phyloP scores from a whole-genome alignment of 768 basidiomycete genomes.

The Tulasnella sp. region DNA sequence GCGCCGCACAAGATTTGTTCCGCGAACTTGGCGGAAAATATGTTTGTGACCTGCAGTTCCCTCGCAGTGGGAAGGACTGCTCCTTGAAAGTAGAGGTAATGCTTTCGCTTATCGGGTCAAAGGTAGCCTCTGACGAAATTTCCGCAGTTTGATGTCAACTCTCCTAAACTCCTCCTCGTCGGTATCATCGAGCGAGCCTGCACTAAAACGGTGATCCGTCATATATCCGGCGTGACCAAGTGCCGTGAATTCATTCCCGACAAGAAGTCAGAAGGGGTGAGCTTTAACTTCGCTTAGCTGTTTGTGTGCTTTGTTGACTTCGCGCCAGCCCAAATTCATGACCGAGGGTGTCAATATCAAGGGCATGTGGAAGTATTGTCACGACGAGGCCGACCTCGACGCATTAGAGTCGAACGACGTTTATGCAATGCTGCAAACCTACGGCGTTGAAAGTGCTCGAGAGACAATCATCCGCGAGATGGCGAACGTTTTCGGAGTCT shows the following conservation, averaged over 20 bases:
- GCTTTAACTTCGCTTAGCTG: slow-evolving; percentile 22
- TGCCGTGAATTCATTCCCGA: slow-evolving; percentile 57
- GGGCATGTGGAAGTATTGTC: slow-evolving; percentile 75
- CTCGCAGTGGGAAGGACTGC: slow-evolving; percentile 38
- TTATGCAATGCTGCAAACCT: slow-evolving; percentile 78
- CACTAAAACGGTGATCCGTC: slow-evolving; percentile 71
- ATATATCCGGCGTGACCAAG: slow-evolving; percentile 78
- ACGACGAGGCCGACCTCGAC: slow-evolving; percentile 37
- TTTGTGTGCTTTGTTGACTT: slow-evolving; percentile 4
- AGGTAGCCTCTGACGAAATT: slow-evolving; percentile 1
- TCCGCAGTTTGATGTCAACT: slow-evolving; percentile 68
- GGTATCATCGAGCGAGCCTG: slow-evolving; percentile 87
- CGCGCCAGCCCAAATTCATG: slow-evolving; percentile 11
- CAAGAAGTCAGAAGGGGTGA: slow-evolving; percentile 44
- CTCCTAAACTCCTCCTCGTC: slow-evolving; percentile 88
- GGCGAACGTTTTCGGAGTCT: slow-evolving; percentile 81
- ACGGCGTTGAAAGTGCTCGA: slow-evolving; percentile 95
- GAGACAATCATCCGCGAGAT: slow-evolving; percentile 85
- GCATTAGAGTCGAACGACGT: slow-evolving; percentile 91
- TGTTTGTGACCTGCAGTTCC: slow-evolving; percentile 17
- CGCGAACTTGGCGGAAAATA: slow-evolving; percentile 37
- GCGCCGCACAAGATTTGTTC: slow-evolving; percentile 63
- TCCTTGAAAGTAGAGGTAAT: slow-evolving; percentile 77
- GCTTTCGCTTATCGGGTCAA: slow-evolving; percentile 9
- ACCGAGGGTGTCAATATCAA: slow-evolving; percentile 88